Evolutionary conservation across 2,329 filamentous ascomycete genomes (phyloP), one percentile per base, ranked within the genome.

Genomic region (Alternaria panax): DNA sequence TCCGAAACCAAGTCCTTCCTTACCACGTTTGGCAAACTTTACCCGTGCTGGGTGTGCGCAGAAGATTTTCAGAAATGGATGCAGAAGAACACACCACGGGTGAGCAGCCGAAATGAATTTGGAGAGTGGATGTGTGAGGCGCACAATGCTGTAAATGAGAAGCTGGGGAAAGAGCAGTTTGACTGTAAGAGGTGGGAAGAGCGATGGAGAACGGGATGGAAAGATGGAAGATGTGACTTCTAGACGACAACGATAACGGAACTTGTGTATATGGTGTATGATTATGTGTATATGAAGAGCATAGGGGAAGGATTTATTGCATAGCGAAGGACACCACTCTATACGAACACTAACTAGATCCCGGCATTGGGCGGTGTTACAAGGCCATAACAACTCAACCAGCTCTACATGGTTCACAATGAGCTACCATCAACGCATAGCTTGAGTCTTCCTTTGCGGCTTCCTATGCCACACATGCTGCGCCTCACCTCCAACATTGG

Each of bases 31-130:
- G 89, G 91, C 25, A 90, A 90, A 67, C 80, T 98, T 20, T 99
- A 99, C 75, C 95, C 95, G 4, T 99, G 95, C 82, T 97, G 93
- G 92, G 87, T 91, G 3, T 99, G 95, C 79, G 95, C 93, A 32
- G 90, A 94, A 61, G 94, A 98, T 75, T 97, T 99, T 78, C 90
- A 90, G 77, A 77, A 77, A 0, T 98, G 94, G 85, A 89, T 98
- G 82, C 84, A 83, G 63, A 85, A 85, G 63, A 90, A 93, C 66
- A 86, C 87, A 73, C 88, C 94, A 38, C 73, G 81, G 56, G 80
- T 89, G 18, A 82, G 81, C 59, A 83, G 80, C 46, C 77, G 86
- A 55, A 86, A 88, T 57, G 90, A 92, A 69, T 92, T 95, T 77
- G 92, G 91, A 24, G 83, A 82, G 60, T 96, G 92, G 92, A 85